phyloP scores from a whole-genome alignment of 2,329 filamentous ascomycete species.

The Cercospora zeina region DNA sequence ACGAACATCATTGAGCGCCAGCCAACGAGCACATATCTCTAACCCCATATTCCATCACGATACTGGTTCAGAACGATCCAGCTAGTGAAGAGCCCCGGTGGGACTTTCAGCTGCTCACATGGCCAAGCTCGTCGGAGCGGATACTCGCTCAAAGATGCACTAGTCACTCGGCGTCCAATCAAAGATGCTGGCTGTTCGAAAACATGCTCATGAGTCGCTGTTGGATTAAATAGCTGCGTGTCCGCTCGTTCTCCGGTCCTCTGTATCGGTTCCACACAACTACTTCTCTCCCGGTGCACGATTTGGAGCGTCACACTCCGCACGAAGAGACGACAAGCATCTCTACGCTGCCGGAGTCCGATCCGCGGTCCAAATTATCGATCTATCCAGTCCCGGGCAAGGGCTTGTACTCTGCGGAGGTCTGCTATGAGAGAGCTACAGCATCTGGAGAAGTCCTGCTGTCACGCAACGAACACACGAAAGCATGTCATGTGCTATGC shows the following conservation, averaged over 20 bases:
- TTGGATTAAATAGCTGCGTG: background rate
- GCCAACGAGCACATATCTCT: background rate
- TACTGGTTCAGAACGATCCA: too few species aligned
- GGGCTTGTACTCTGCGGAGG: background rate
- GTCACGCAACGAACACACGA: background rate
- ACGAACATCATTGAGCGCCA: constrained; percentile 1
- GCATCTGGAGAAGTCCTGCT: background rate
- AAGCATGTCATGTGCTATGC: background rate
- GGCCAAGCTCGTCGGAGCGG: background rate
- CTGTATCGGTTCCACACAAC: too few species aligned
- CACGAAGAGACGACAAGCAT: too few species aligned
- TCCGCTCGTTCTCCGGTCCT: background rate
- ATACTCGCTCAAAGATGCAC: constrained; percentile 3
- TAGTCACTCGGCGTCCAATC: background rate
- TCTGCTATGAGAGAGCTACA: background rate
- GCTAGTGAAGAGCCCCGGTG: background rate
- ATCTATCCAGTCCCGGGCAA: background rate
- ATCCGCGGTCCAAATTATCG: background rate
- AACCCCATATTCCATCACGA: too few species aligned
- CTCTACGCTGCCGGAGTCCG: too few species aligned
- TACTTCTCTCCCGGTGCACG: too few species aligned
- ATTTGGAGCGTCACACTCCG: too few species aligned
- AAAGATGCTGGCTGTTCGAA: background rate
- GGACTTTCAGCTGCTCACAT: background rate
- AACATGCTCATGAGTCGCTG: background rate